Percentiles rank a stretch among this genome's conserved stretches.
Conservation (phyloP, 78 protist genomes). For the Speleostelium caveatum region DNA sequence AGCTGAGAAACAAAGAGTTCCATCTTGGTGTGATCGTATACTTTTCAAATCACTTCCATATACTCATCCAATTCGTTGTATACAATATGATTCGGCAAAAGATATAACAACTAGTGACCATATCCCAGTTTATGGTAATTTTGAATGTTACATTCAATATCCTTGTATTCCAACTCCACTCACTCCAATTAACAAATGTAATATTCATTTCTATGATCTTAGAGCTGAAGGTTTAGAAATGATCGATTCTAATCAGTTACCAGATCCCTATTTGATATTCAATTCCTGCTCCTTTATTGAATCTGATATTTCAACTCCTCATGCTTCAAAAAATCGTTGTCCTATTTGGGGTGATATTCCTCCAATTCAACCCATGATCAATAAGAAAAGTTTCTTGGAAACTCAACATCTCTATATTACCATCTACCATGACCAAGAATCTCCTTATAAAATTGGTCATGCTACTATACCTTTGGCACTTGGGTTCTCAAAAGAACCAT, state of each 20-base stretch:
- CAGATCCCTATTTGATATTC: slow-evolving; percentile 42
- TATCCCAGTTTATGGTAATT: slow-evolving; percentile 38
- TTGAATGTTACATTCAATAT: neutral
- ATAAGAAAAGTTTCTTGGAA: slow-evolving; percentile 18
- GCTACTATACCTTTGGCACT: slow-evolving; percentile 38
- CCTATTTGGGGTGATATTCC: slow-evolving; percentile 61
- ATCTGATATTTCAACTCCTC: slow-evolving; percentile 7
- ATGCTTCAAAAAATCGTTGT: neutral
- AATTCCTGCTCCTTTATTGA: slow-evolving; percentile 6
- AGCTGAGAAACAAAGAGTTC: slow-evolving; percentile 63
- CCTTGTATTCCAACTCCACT: slow-evolving; percentile 47
- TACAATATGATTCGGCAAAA: slow-evolving; percentile 6
- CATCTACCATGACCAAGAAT: slow-evolving; percentile 15
- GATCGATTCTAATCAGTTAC: neutral
- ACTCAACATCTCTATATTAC: slow-evolving; percentile 54
- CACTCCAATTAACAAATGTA: neutral
- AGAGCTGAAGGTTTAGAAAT: slow-evolving; percentile 32
- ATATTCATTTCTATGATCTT: slow-evolving; percentile 14
- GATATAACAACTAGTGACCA: slow-evolving; percentile 42
- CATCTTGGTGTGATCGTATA: slow-evolving; percentile 84
- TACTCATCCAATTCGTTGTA: neutral
- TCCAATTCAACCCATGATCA: slow-evolving; percentile 49
- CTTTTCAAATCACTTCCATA: slow-evolving; percentile 60
- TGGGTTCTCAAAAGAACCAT: slow-evolving; percentile 40
- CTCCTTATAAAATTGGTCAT: slow-evolving; percentile 17